Evolutionary conservation across 495 filamentous ascomycete genomes (phyloP).

Genomic region (Penicillium ochrochloron): DNA sequence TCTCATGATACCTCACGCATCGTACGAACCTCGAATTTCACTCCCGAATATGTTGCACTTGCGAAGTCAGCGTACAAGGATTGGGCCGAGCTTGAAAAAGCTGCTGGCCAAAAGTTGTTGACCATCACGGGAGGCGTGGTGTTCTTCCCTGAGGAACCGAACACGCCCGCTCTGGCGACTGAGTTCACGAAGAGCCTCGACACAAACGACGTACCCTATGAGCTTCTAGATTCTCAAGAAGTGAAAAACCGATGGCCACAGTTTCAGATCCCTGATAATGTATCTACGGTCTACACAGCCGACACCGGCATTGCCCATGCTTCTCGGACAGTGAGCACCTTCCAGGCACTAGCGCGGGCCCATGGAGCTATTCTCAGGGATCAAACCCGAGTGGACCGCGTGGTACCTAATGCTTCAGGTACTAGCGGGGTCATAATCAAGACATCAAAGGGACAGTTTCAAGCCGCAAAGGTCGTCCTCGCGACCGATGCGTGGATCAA

Average conservation of each 20-base stretch:
- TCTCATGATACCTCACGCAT: constrained; percentile 30
- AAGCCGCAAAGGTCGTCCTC: constrained; percentile 33
- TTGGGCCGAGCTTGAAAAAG: constrained; percentile 26
- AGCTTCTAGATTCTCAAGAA: constrained; percentile 29
- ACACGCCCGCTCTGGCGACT: constrained; percentile 10
- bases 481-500: constrained; percentile 38
- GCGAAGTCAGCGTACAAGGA: constrained; percentile 29
- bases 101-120: constrained; percentile 22
- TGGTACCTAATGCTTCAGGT: constrained; percentile 25
- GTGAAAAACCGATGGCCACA: constrained; percentile 37
- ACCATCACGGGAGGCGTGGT: constrained; percentile 29
- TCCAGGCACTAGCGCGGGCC: constrained; percentile 30
- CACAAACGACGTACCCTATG: constrained; percentile 28
- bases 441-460: constrained; percentile 31
- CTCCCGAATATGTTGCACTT: constrained; percentile 20
- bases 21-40: constrained; percentile 25
- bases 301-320: constrained; percentile 37
- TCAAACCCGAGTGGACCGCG: constrained; percentile 28
- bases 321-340: constrained; percentile 26
- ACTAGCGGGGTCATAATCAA: constrained; percentile 24
- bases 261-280: constrained; percentile 30
- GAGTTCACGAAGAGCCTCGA: constrained; percentile 26
- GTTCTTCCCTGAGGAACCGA: constrained; percentile 28
- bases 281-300: constrained; percentile 31
- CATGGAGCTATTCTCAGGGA: constrained; percentile 33